A percentile compares a stretch with the other conserved stretches of the same genome.
phyloP scores from a whole-genome alignment of 495 filamentous ascomycete species.

The Penicillium paxilli region DNA sequence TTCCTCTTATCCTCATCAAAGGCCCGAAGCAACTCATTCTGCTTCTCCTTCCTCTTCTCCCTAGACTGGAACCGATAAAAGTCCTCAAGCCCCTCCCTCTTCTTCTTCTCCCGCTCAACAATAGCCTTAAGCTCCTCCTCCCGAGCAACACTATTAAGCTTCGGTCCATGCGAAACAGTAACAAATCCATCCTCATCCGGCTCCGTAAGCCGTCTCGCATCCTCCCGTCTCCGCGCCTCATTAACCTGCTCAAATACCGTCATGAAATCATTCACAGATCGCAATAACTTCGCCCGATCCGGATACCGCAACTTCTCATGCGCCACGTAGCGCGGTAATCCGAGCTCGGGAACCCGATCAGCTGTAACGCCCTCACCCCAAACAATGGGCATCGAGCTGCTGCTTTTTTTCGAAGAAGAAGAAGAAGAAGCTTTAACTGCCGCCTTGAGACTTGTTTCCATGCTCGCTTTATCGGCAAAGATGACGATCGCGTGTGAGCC shows the following conservation, averaged over 20 bases:
- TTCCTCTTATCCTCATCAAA: constrained; percentile 58
- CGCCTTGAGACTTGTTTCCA: constrained; percentile 70
- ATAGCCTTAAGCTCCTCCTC: constrained; percentile 73
- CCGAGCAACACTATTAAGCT: constrained; percentile 68
- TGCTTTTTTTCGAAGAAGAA: constrained; percentile 54
- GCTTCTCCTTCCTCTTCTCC: constrained; percentile 83
- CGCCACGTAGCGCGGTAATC: constrained; percentile 59
- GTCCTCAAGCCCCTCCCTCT: constrained; percentile 63
- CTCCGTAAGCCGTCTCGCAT: constrained; percentile 63
- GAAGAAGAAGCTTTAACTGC: constrained; percentile 61
- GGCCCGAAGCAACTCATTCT: constrained; percentile 59
- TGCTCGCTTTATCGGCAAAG: constrained; percentile 78
- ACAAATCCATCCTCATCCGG: constrained; percentile 96
- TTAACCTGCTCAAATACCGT: constrained; percentile 65
- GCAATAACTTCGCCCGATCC: constrained; percentile 58
- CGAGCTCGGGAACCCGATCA: constrained; percentile 55
- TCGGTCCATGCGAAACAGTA: constrained; percentile 77
- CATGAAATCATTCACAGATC: constrained; percentile 80
- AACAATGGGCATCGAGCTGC: constrained; percentile 30
- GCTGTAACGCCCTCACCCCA: constrained; percentile 65
- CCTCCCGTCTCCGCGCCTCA: constrained; percentile 61
- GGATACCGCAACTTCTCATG: constrained; percentile 71
- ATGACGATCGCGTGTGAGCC: constrained; percentile 77
- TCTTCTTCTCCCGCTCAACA: constrained; percentile 72
- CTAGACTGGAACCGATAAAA: constrained; percentile 95